phyloP scores from a whole-genome alignment of 139 green algal species.

The Tetradesmus lagerheimii region DNA sequence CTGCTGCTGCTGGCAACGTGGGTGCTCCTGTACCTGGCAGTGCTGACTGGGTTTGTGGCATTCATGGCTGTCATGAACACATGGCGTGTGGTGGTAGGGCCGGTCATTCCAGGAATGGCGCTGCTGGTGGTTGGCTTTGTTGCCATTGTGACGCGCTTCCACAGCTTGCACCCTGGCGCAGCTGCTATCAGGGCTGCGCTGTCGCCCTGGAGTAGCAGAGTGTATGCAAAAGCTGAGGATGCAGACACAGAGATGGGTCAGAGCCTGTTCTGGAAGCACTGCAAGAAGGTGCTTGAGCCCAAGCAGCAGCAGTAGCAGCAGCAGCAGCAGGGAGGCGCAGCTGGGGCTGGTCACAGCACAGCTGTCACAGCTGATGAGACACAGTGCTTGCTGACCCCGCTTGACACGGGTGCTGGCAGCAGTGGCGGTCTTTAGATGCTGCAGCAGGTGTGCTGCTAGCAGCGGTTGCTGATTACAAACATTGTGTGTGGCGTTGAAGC shows the following conservation, averaged over 20 bases:
- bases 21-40: slow-evolving; percentile 27
- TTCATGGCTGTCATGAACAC: background rate
- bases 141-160: background rate
- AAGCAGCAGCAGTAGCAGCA: background rate
- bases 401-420: background rate
- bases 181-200: background rate
- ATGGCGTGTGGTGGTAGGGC: background rate
- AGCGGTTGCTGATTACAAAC: too few species aligned
- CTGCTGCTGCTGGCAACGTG: slow-evolving; percentile 24
- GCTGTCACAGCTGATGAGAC: background rate
- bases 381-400: background rate
- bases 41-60: slow-evolving; percentile 6
- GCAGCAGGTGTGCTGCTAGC: too few species aligned
- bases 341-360: background rate
- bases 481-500: too few species aligned
- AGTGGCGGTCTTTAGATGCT: background rate
- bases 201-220: background rate
- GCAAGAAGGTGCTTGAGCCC: background rate
- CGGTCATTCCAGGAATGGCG: background rate
- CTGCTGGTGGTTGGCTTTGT: slow-evolving; percentile 9
- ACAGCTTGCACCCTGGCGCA: background rate
- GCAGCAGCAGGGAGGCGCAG: background rate
- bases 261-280: background rate
- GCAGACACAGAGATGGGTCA: background rate
- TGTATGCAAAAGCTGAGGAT: background rate